phyloP scores from a whole-genome alignment of 371 early-diverging fungal species.

The Lichtheimia ornata region DNA sequence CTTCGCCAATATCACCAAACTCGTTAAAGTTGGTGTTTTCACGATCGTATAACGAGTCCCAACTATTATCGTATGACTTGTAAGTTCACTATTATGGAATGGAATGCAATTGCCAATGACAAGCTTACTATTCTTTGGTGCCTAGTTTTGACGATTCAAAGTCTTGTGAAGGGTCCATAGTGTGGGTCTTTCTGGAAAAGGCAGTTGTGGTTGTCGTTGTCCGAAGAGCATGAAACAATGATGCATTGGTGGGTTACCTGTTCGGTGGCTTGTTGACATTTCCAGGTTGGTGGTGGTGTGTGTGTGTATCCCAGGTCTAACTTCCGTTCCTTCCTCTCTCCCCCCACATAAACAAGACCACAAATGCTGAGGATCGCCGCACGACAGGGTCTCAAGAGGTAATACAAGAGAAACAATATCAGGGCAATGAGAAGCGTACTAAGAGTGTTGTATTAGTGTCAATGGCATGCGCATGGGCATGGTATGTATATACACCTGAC shows the following conservation, averaged over 20 bases:
- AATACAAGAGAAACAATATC: background rate
- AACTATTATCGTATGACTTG: conserved; percentile 41
- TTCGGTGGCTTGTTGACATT: no score
- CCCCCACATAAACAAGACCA: no score
- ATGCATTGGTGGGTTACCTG: no score
- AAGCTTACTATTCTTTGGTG: conserved; percentile 71
- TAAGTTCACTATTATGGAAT: background rate
- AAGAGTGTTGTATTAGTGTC: no score
- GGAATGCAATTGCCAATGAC: no score
- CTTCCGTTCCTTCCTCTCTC: no score
- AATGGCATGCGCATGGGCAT: background rate
- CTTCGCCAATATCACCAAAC: conserved; percentile 86
- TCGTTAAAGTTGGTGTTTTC: conserved; percentile 82
- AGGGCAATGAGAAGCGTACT: background rate
- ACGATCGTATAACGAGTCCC: conserved; percentile 82
- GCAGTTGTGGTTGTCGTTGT: no score
- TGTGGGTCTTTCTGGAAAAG: background rate
- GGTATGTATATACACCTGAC: background rate
- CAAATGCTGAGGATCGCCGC: background rate
- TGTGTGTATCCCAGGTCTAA: no score
- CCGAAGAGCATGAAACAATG: no score
- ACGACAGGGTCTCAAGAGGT: conserved; percentile 1
- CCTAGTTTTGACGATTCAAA: conserved; percentile 79
- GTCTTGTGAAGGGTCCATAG: conserved; percentile 27
- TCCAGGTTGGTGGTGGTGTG: no score